Evolutionary conservation across 2,329 filamentous ascomycete genomes (phyloP).

Genomic region (Ceratocystis smalleyi): DNA sequence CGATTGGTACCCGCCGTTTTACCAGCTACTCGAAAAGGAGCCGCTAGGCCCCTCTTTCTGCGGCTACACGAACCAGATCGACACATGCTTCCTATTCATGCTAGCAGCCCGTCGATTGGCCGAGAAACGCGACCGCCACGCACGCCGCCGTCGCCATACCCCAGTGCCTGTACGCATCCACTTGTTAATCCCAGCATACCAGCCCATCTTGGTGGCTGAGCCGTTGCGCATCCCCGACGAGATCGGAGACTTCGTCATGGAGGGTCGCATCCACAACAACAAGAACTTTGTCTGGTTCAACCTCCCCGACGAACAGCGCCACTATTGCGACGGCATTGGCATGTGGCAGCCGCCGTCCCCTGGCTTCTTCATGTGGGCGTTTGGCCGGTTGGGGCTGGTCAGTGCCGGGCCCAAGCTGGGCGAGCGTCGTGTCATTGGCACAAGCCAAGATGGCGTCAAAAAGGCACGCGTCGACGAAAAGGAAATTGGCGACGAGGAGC

Average conservation of each 20-base stretch:
- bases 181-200: constrained; percentile 28
- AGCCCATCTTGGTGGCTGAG: constrained; percentile 26
- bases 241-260: constrained; percentile 26
- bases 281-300: constrained; percentile 27
- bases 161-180: constrained; percentile 23
- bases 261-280: constrained; percentile 27
- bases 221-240: constrained; percentile 25
- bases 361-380: constrained; percentile 21
- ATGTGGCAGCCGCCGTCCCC: constrained; percentile 23
- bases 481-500: constrained; percentile 15
- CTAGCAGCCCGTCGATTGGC: constrained; percentile 23
- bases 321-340: constrained; percentile 24
- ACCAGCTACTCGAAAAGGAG: constrained; percentile 24
- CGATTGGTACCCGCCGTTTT: constrained; percentile 29
- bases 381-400: constrained; percentile 21
- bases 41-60: constrained; percentile 26
- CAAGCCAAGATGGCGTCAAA: constrained; percentile 17
- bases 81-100: constrained; percentile 29
- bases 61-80: constrained; percentile 28
- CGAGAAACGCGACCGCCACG: constrained; percentile 20
- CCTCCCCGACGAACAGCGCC: constrained; percentile 24
- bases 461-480: constrained; percentile 14
- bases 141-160: constrained; percentile 19
- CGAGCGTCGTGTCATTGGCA: constrained; percentile 21
- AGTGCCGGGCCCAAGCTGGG: constrained; percentile 18